phyloP scores from a whole-genome alignment of 2,329 filamentous ascomycete genomes.

The Penicillium sp. region DNA sequence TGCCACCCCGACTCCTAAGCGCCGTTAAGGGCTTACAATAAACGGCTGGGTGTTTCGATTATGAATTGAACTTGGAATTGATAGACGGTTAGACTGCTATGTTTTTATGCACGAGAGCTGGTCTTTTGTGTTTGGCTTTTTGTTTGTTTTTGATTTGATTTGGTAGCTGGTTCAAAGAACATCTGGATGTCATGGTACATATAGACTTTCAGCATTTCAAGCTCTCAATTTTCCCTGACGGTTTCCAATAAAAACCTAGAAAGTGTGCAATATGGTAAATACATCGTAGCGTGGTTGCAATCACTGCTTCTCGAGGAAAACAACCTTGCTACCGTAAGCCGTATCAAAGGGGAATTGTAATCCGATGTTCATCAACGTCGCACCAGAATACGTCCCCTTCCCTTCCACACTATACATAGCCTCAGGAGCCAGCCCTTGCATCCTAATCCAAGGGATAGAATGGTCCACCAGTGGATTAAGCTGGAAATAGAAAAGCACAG shows the following conservation, averaged over 20 bases:
- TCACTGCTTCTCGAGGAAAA: slow-evolving; percentile 54
- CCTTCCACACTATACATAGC: slow-evolving; percentile 58
- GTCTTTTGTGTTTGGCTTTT: neutral
- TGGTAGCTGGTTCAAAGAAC: neutral
- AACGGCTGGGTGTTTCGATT: neutral
- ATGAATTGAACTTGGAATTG: neutral
- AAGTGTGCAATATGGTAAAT: no score
- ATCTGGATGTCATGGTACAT: neutral
- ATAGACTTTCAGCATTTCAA: neutral
- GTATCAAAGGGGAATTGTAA: slow-evolving; percentile 54
- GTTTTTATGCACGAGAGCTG: neutral
- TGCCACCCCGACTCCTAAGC: neutral
- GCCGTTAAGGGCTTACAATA: neutral
- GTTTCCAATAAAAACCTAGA: no score
- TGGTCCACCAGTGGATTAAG: slow-evolving; percentile 56
- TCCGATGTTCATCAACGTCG: slow-evolving; percentile 64
- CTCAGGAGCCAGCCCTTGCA: slow-evolving; percentile 58
- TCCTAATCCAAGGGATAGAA: slow-evolving; percentile 52
- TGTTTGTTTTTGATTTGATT: neutral
- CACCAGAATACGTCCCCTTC: slow-evolving; percentile 55
- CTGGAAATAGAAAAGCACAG: slow-evolving; percentile 63
- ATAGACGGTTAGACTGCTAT: neutral
- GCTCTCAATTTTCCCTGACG: neutral
- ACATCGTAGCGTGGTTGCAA: neutral
- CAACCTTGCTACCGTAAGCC: slow-evolving; percentile 60